Percentiles rank a stretch among this genome's conserved stretches.
Evolutionary conservation across 768 basidiomycete species (phyloP).

Genomic region (Dentipellis sp.): DNA sequence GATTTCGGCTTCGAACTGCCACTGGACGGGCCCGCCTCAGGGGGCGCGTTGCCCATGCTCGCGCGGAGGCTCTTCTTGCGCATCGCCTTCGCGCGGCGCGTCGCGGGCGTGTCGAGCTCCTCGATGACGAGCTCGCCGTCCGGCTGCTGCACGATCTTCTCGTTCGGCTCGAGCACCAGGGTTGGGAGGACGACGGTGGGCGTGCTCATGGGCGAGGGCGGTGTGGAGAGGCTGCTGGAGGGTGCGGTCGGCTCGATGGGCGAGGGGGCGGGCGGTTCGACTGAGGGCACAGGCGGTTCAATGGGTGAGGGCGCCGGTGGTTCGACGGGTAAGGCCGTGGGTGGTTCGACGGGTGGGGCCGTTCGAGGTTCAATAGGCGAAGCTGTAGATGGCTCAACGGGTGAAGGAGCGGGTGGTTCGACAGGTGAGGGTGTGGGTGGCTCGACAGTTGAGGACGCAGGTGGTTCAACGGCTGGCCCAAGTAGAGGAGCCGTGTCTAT

Average conservation of each 20-base stretch:
- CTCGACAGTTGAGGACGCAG: too few species aligned
- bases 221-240: not conserved
- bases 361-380: too few species aligned
- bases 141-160: conserved; percentile 22
- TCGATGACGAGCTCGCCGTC: conserved; percentile 56
- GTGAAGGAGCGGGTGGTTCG: too few species aligned
- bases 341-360: too few species aligned
- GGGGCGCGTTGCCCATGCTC: not conserved
- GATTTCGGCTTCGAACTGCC: not conserved
- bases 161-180: conserved; percentile 6
- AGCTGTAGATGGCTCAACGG: too few species aligned
- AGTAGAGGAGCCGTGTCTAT: too few species aligned
- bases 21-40: not conserved
- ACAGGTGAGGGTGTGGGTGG: too few species aligned
- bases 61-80: conserved; percentile 29
- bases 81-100: conserved; percentile 47
- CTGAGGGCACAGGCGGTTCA: not conserved
- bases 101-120: conserved; percentile 63
- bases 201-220: not conserved
- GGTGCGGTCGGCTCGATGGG: not conserved
- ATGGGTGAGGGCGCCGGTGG: too few species aligned
- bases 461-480: too few species aligned
- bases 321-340: too few species aligned
- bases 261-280: not conserved
- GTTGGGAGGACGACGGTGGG: conserved; percentile 4